Base-by-base conservation (phyloP, 805 yeast species). In the Teunomyces cretensis region DNA sequence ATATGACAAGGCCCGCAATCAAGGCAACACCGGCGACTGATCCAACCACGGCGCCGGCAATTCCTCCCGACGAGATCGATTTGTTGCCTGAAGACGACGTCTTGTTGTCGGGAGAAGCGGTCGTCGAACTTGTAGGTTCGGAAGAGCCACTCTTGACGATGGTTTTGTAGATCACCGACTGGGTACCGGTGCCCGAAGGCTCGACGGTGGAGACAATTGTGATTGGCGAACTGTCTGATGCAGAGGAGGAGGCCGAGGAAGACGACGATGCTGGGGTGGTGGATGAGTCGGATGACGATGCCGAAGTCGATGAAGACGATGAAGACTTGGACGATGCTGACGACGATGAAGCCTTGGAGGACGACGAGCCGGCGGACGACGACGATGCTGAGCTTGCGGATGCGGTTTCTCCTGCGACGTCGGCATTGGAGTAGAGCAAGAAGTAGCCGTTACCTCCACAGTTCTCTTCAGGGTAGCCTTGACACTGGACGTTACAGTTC, bases 391-490 rank as follows among this genome's bases (percentile, higher is more conserved):
- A 27, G 11, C 49, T 26, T 30, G 45, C 13, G 7, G 50, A 37
- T 8, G 52, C 28, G 11, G 46, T 40, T 11, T 44, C 42, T 3
- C 43, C 54, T 39, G 49, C 45, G 4, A 51, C 67, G 32, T 58
- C 70, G 16, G 49, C 65, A 41, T 68, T 64, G 6, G 73, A 64
- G 49, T 68, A 80, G 13, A 81, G 77, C 30, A 70, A 61, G 52
- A 75, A 74, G 44, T 74, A 75, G 30, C 55, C 55, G 24, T 60
- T 54, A 16, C 75, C 67, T 27, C 86, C 86, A 64, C 96, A 88
- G 8, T 49, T 66, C 44, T 84, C 85, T 2, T 52, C 36, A 8
- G 80, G 77, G 63, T 75, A 88, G n/a, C 89, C 95, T 15, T 58
- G 61, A 64, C 96, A 88, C 3, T 51, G 42, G 19, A 49, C 47